Conservation (phyloP, 2,329 filamentous ascomycete genomes). For the Orbilia quercus region DNA sequence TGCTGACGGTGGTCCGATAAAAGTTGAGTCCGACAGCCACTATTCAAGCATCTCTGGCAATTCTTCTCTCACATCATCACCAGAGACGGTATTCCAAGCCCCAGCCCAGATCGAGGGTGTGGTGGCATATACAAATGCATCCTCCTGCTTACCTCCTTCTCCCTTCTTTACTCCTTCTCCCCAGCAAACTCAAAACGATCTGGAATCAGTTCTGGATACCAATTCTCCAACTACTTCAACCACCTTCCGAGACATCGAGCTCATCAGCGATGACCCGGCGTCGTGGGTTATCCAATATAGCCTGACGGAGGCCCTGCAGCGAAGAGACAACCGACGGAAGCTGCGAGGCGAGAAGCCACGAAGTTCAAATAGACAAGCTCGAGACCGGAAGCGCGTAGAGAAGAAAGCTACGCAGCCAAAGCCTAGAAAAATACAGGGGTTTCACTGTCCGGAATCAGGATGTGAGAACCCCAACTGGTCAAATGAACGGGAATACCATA, state of each 20-base stretch:
- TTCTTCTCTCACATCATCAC: background rate
- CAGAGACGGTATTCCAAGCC: background rate
- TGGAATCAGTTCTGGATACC: background rate
- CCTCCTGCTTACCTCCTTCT: background rate
- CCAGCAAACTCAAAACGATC: background rate
- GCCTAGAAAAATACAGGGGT: background rate
- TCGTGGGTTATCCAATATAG: background rate
- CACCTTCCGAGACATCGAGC: background rate
- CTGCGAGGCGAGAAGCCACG: conserved; percentile 5
- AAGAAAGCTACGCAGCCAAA: conserved; percentile 10
- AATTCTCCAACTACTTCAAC: background rate
- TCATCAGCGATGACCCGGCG: background rate
- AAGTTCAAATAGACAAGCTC: background rate
- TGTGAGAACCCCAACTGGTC: conserved; percentile 6
- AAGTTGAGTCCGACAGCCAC: background rate
- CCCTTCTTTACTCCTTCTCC: no score
- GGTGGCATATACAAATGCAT: background rate
- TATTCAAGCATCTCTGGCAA: background rate
- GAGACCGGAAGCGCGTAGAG: conserved; percentile 1
- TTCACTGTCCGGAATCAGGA: conserved; percentile 1
- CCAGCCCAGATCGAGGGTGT: background rate
- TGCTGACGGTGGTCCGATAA: background rate
- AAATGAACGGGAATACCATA: background rate
- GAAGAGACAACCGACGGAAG: background rate
- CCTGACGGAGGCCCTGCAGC: background rate